Percentiles rank a stretch among this genome's conserved stretches.
phyloP scores from a whole-genome alignment of 2,329 filamentous ascomycete species.

The Geoglossum cookeanum region DNA sequence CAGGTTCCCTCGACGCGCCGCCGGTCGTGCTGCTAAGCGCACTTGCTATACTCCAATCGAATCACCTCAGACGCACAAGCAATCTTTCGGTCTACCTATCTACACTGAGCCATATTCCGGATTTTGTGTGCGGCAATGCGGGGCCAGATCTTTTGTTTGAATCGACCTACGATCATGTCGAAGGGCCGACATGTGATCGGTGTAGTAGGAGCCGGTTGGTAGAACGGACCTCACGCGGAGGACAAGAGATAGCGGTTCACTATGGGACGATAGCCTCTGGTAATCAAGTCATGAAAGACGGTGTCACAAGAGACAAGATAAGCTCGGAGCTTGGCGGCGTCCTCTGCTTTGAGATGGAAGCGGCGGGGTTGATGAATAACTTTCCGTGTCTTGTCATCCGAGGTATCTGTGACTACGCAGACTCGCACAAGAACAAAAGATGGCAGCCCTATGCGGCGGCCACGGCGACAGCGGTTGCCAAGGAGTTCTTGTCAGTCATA shows the following conservation, averaged over 20 bases:
- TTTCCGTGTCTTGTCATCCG: constrained; percentile 12
- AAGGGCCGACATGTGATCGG: constrained; percentile 1
- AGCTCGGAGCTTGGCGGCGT: not conserved
- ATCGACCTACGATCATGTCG: constrained; percentile 1
- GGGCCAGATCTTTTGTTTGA: constrained; percentile 3
- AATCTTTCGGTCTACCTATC: not conserved
- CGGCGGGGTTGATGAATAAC: constrained; percentile 6
- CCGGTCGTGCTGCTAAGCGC: constrained; percentile 4
- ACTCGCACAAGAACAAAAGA: constrained; percentile 13
- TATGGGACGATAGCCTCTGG: constrained; percentile 16
- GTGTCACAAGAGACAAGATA: not conserved
- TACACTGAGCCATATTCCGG: not conserved
- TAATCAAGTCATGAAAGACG: constrained; percentile 3
- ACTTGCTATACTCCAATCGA: constrained; percentile 2
- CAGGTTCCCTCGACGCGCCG: constrained; percentile 5
- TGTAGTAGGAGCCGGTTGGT: not conserved
- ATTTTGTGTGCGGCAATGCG: not conserved
- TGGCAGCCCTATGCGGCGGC: constrained; percentile 14
- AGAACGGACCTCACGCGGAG: constrained; percentile 1
- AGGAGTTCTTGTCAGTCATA: not conserved
- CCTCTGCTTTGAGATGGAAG: constrained; percentile 13
- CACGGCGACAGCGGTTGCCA: constrained; percentile 5
- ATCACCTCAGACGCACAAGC: not conserved
- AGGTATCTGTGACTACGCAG: constrained; percentile 15
- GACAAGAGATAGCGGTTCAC: constrained; percentile 7